Conservation (phyloP, 139 green algal genomes). For the Picochlorum sp. region DNA sequence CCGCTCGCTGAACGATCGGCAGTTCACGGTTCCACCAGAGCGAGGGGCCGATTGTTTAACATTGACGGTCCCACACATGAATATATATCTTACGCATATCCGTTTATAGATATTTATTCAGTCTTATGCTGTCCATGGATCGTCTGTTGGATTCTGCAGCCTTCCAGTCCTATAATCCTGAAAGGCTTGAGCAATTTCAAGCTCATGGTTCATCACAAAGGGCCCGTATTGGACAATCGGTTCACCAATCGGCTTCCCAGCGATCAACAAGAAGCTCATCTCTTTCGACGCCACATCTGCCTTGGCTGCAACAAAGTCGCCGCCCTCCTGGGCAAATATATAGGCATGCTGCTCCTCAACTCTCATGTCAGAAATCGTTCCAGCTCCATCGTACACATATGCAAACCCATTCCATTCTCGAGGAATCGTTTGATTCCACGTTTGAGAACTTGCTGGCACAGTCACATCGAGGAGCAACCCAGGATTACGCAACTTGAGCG, state of each 20-base stretch:
- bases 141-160: constrained; percentile 65
- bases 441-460: constrained; percentile 32
- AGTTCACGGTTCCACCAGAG: too few species aligned
- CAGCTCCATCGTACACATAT: constrained; percentile 69
- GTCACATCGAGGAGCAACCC: constrained; percentile 72
- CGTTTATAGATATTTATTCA: constrained; percentile 1
- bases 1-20: too few species aligned
- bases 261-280: constrained; percentile 73
- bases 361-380: constrained; percentile 43
- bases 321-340: constrained; percentile 31
- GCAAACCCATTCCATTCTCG: constrained; percentile 58
- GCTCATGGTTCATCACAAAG: constrained; percentile 79
- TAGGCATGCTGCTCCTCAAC: constrained; percentile 42
- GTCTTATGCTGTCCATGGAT: constrained; percentile 51
- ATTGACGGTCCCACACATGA: background rate
- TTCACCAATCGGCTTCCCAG: constrained; percentile 74
- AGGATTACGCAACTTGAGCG: constrained; percentile 75
- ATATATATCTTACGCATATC: too few species aligned
- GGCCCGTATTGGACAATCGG: constrained; percentile 68
- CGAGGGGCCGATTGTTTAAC: too few species aligned
- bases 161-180: constrained; percentile 50
- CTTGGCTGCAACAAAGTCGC: constrained; percentile 18
- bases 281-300: constrained; percentile 6
- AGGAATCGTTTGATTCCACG: constrained; percentile 33
- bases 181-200: constrained; percentile 71